Base-by-base conservation (phyloP, 768 basidiomycete species). In the Lactarius sanguifluus region DNA sequence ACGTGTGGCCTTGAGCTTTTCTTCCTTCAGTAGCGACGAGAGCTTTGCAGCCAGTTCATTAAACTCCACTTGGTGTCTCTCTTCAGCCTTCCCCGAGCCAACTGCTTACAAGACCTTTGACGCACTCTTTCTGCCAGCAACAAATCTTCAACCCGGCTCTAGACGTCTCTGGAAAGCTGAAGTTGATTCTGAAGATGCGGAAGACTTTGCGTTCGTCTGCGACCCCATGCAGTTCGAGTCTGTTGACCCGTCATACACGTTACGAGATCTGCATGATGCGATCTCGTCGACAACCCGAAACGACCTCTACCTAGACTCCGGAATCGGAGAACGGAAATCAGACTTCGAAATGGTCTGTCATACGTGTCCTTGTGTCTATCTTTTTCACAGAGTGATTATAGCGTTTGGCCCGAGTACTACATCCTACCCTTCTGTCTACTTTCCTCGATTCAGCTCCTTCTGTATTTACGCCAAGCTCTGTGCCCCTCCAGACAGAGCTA, bases 361-460 rank as follows among this genome's bases (percentile, higher is more conserved):
- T 34, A 25, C 16, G 40, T 36, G 15, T 40, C 7, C 30, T 61
- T 23, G 23, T 8, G 10, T 58, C 28, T 13, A 23, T 38, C 30
- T 40, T 41, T 10, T n/a, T 57, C 34, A 34, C 43, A 28, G n/a
- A 20, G 9, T 20, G 28, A 55, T 38, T 55, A 20, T 69, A 92
- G 90, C 84, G 83, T 74, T 79, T 97, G 32, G 85, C 90, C 64
- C 82, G 83, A 61, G 84, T 87, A 16, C 76, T 98, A n/a, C 86
- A 94, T 71, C 82, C 93, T 3, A 87, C 88, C 12, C 79, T 98
- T 13, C 78, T 94, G 2, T 88, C 93, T 25, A 88, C 91, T 1
- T 92, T 94, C 76, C 84, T 98, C 25, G 96, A 98, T 75, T 86
- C 86, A 69, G 92, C 93, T 5, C 92, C 96, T 2, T 74, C 84